A percentile compares a stretch with the other conserved stretches of the same genome.
Conservation (phyloP, 306 rosid species). For the Senna siamea region DNA sequence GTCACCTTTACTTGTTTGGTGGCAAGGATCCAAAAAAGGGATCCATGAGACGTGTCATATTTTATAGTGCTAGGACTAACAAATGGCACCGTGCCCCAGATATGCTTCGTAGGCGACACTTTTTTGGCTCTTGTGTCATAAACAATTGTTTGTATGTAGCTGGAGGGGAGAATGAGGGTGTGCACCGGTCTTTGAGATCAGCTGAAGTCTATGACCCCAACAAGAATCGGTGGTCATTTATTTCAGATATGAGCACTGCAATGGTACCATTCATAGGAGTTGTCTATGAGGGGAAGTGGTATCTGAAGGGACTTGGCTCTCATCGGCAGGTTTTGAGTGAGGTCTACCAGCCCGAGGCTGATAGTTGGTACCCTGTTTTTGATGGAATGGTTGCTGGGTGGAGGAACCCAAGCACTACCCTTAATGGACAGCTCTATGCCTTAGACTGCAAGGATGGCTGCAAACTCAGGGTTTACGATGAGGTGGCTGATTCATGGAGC, state of each 20-base stretch:
- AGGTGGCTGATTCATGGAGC: constrained; percentile 57
- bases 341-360: constrained; percentile 74
- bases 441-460: constrained; percentile 76
- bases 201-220: constrained; percentile 88
- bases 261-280: constrained; percentile 91
- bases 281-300: constrained; percentile 84
- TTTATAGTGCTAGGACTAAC: constrained; percentile 81
- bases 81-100: constrained; percentile 96
- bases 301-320: constrained; percentile 79
- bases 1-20: constrained; percentile 85
- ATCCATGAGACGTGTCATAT: constrained; percentile 84
- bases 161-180: constrained; percentile 85
- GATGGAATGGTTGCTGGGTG: constrained; percentile 88
- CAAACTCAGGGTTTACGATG: constrained; percentile 56
- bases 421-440: constrained; percentile 77
- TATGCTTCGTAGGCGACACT: constrained; percentile 86
- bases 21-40: constrained; percentile 86
- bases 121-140: constrained; percentile 83
- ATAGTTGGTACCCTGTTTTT: constrained; percentile 73
- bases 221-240: constrained; percentile 83
- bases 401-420: constrained; percentile 79
- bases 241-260: constrained; percentile 87
- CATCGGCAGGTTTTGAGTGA: constrained; percentile 82
- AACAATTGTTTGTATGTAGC: constrained; percentile 88
- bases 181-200: constrained; percentile 73